Evolutionary conservation across 2,329 filamentous ascomycete species (phyloP).

Genomic region (Aureobasidium sp.): DNA sequence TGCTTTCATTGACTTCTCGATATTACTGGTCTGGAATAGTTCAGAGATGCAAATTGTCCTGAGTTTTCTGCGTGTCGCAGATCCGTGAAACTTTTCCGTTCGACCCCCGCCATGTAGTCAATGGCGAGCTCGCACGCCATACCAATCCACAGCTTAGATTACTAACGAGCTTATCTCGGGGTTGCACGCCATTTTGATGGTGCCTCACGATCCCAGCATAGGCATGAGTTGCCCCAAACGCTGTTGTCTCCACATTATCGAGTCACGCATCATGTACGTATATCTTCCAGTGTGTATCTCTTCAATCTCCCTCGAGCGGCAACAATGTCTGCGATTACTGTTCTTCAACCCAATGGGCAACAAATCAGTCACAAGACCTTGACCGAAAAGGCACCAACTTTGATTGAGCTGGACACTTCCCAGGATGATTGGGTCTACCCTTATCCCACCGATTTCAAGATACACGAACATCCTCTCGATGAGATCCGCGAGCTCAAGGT

Average conservation of each 20-base stretch:
- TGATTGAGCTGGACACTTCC: not conserved
- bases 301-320: not conserved
- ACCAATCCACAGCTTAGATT: not conserved
- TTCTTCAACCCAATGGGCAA: not conserved
- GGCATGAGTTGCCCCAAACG: not conserved
- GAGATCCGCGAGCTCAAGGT: constrained; percentile 32
- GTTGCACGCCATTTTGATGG: not conserved
- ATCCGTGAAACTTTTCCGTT: not conserved
- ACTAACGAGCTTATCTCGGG: not conserved
- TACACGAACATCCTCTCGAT: constrained; percentile 22
- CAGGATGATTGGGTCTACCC: constrained; percentile 18
- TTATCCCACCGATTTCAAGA: constrained; percentile 21
- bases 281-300: not conserved
- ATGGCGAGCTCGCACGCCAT: constrained; percentile 9
- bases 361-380: not conserved
- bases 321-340: not conserved
- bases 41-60: not conserved
- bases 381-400: not conserved
- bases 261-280: not conserved
- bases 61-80: not conserved
- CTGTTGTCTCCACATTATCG: not conserved
- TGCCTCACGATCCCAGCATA: not conserved
- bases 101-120: not conserved
- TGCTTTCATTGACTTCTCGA: not conserved
- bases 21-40: not conserved